phyloP scores from a whole-genome alignment of 345 rosid species.

The Chamaenerion angustifolium region DNA sequence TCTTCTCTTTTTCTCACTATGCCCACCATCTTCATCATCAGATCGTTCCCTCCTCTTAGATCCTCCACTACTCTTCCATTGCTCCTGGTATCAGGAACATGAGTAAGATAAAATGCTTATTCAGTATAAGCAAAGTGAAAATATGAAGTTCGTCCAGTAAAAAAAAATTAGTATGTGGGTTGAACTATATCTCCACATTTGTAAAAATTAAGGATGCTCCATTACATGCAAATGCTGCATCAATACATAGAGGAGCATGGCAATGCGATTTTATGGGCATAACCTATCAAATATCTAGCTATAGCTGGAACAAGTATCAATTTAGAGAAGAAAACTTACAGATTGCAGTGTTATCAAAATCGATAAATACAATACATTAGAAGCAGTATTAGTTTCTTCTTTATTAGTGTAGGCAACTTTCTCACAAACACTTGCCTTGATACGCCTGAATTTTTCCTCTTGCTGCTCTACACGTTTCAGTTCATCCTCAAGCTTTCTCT shows the following conservation, averaged over 20 bases:
- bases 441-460: constrained; percentile 78
- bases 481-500: constrained; percentile 87
- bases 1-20: constrained; percentile 71
- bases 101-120: constrained; percentile 3
- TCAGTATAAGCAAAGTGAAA: background rate
- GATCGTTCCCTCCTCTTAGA: constrained; percentile 74
- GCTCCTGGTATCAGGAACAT: constrained; percentile 43
- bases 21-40: constrained; percentile 76
- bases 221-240: no score
- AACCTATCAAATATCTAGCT: no score
- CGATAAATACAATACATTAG: no score
- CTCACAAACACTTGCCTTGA: constrained; percentile 38
- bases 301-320: no score
- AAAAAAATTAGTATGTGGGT: background rate
- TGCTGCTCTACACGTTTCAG: constrained; percentile 71
- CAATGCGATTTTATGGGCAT: no score
- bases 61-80: constrained; percentile 76
- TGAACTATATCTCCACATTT: no score
- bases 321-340: no score
- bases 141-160: background rate
- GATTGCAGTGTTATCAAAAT: no score
- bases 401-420: background rate
- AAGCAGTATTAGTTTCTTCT: no score
- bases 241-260: no score
- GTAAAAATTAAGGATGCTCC: no score